These are phyloP conservation scores for Cutaneotrichosporon dermatis DNA, from an alignment of 1,284 basidiomycete species.

Conservation along the genomic window DNA sequence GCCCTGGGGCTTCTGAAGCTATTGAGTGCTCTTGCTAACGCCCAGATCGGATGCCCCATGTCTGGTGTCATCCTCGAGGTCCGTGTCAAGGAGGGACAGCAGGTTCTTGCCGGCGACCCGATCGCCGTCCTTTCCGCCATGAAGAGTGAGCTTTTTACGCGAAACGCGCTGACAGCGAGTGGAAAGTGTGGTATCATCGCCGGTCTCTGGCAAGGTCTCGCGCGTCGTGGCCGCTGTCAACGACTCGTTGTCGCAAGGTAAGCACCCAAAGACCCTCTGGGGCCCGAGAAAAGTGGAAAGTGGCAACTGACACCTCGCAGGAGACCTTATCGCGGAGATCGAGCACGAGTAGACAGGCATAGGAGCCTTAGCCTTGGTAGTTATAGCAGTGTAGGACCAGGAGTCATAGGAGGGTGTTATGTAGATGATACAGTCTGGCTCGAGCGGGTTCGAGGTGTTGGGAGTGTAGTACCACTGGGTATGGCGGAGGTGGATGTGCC, in stretches of 20 bases:
- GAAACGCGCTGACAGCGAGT: slow-evolving; percentile 56
- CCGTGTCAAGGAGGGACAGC: slow-evolving; percentile 90
- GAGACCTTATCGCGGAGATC: slow-evolving; percentile 45
- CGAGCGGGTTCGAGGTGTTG: too few relatives aligned
- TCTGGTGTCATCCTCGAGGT: slow-evolving; percentile 84
- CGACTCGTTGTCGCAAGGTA: slow-evolving; percentile 48
- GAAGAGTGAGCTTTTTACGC: slow-evolving; percentile 54
- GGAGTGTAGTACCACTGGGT: too few relatives aligned
- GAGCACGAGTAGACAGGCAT: background rate
- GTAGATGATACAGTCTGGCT: background rate
- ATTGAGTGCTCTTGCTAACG: too few relatives aligned
- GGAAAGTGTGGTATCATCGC: slow-evolving; percentile 92
- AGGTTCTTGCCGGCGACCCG: slow-evolving; percentile 91
- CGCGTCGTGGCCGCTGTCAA: slow-evolving; percentile 76
- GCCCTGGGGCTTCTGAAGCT: too few relatives aligned
- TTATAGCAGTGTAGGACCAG: background rate
- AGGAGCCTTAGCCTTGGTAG: background rate
- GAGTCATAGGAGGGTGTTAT: background rate
- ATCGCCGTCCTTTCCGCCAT: slow-evolving; percentile 71
- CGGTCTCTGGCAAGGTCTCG: slow-evolving; percentile 91
- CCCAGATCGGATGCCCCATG: slow-evolving; percentile 80
- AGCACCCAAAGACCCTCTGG: too few relatives aligned
- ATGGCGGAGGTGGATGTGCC: too few relatives aligned
- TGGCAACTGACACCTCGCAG: too few relatives aligned
- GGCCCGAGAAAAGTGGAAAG: too few relatives aligned